Percentiles rank a stretch among this genome's conserved stretches.
phyloP scores from a whole-genome alignment of 176 grass and related monocot genomes.

The Chloris gayana region DNA sequence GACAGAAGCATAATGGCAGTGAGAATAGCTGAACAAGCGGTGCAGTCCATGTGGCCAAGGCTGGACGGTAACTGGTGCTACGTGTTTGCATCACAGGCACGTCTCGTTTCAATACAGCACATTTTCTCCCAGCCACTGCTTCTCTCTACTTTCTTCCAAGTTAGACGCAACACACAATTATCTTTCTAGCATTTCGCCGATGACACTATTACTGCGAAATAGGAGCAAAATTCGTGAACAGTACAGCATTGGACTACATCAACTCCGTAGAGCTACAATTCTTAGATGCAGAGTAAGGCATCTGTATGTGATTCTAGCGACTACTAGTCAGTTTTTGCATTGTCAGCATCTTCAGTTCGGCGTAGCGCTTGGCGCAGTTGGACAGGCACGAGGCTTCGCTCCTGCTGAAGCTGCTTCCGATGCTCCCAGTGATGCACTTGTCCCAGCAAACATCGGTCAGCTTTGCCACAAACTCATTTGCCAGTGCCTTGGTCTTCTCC shows the following conservation, averaged over 20 bases:
- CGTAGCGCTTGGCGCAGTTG: slow-evolving; percentile 75
- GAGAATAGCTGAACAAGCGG: not conserved
- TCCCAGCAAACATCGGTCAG: slow-evolving; percentile 82
- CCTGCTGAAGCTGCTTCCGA: slow-evolving; percentile 52
- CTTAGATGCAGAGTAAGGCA: not conserved
- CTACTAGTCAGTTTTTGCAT: slow-evolving; percentile 28
- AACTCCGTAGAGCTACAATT: not conserved
- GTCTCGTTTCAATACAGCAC: too few relatives aligned
- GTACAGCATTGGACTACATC: not conserved
- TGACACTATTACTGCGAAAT: not conserved
- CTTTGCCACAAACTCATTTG: slow-evolving; percentile 70
- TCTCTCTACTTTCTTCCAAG: not conserved
- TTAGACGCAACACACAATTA: too few relatives aligned
- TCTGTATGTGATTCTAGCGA: slow-evolving; percentile 3
- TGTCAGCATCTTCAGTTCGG: slow-evolving; percentile 66
- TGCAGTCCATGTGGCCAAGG: not conserved
- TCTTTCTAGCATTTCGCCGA: not conserved
- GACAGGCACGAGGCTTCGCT: slow-evolving; percentile 65
- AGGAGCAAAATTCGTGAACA: not conserved
- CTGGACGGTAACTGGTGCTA: not conserved
- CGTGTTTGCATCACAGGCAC: not conserved
- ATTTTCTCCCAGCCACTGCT: not conserved
- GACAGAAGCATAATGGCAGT: too few relatives aligned
- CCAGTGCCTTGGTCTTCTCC: slow-evolving; percentile 69
- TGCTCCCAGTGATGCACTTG: slow-evolving; percentile 26